A percentile compares a stretch with the other conserved stretches of the same genome.
Conservation (phyloP, 1,139 yeast genomes). For the Schizosaccharomyces versatilis region DNA sequence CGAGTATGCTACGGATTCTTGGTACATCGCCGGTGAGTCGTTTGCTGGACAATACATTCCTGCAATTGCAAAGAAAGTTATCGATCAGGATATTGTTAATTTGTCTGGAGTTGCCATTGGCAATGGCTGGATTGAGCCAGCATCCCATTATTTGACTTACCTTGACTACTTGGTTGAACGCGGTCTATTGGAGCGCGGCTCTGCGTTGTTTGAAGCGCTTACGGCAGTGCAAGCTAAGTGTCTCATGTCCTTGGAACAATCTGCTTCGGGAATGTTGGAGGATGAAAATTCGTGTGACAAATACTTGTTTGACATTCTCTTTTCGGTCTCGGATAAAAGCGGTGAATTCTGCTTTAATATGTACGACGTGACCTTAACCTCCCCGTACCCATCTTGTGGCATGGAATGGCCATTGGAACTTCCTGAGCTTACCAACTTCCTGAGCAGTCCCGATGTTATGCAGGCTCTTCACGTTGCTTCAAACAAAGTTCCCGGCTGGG, state of each 20-base stretch:
- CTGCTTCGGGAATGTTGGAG: neutral
- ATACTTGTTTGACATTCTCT: neutral
- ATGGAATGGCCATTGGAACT: constrained; percentile 82
- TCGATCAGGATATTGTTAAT: constrained; percentile 23
- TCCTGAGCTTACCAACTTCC: constrained; percentile 34
- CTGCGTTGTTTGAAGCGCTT: constrained; percentile 13
- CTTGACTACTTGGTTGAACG: constrained; percentile 46
- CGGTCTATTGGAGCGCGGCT: constrained; percentile 14
- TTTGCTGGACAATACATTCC: constrained; percentile 96
- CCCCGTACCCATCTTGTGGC: constrained; percentile 71
- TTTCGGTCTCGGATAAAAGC: neutral
- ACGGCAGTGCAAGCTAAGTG: constrained; percentile 5
- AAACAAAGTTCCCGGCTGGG: constrained; percentile 31
- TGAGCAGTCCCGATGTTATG: constrained; percentile 34
- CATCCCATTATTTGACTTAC: constrained; percentile 60
- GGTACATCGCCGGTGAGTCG: constrained; percentile 80
- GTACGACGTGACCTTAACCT: constrained; percentile 55
- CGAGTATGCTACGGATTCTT: constrained; percentile 38
- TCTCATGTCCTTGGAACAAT: neutral
- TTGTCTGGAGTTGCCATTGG: constrained; percentile 62
- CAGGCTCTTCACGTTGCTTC: constrained; percentile 26
- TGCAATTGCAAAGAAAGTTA: constrained; percentile 46
- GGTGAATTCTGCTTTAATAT: constrained; percentile 42
- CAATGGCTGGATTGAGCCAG: constrained; percentile 92
- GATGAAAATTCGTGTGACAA: neutral